Conservation (phyloP, 2,329 filamentous ascomycete species). For the Canariomyces notabilis region DNA sequence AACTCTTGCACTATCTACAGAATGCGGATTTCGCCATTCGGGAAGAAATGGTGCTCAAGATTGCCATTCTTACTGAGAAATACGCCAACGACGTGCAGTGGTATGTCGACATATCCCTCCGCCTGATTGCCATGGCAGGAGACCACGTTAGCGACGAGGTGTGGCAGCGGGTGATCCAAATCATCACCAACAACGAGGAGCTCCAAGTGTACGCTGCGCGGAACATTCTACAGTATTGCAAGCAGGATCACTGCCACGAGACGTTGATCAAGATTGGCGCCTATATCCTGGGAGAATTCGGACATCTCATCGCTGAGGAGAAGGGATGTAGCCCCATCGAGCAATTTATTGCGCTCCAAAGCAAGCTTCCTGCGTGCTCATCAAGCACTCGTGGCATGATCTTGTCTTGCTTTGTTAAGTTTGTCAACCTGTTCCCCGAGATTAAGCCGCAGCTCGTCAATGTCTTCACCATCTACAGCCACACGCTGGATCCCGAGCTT, state of each 20-base stretch:
- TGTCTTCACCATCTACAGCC: slow-evolving; percentile 87
- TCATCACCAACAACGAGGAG: slow-evolving; percentile 98
- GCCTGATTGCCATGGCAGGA: slow-evolving; percentile 91
- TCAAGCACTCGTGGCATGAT: slow-evolving; percentile 90
- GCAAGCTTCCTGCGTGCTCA: slow-evolving; percentile 83
- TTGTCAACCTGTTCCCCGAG: slow-evolving; percentile 95
- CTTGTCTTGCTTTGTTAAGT: slow-evolving; percentile 93
- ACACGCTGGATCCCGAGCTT: slow-evolving; percentile 89
- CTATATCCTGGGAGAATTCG: slow-evolving; percentile 94
- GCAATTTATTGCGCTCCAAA: slow-evolving; percentile 87
- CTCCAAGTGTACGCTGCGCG: slow-evolving; percentile 94
- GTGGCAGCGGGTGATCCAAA: slow-evolving; percentile 97
- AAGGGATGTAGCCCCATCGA: slow-evolving; percentile 92
- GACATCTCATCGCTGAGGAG: slow-evolving; percentile 90
- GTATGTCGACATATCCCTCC: slow-evolving; percentile 97
- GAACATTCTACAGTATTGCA: slow-evolving; percentile 87
- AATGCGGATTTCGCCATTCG: slow-evolving; percentile 96
- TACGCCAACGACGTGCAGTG: slow-evolving; percentile 98
- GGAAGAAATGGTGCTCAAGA: slow-evolving; percentile 99
- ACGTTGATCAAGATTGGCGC: slow-evolving; percentile 96
- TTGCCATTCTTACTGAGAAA: slow-evolving; percentile 96
- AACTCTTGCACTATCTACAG: slow-evolving; percentile 89
- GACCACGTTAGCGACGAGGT: slow-evolving; percentile 99
- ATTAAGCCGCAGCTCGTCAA: slow-evolving; percentile 93
- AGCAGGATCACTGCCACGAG: slow-evolving; percentile 90